Evolutionary conservation across 164 flowering plant genomes (phyloP), one percentile per base, ranked within the genome.

Genomic region (Kingdonia uniflora): DNA sequence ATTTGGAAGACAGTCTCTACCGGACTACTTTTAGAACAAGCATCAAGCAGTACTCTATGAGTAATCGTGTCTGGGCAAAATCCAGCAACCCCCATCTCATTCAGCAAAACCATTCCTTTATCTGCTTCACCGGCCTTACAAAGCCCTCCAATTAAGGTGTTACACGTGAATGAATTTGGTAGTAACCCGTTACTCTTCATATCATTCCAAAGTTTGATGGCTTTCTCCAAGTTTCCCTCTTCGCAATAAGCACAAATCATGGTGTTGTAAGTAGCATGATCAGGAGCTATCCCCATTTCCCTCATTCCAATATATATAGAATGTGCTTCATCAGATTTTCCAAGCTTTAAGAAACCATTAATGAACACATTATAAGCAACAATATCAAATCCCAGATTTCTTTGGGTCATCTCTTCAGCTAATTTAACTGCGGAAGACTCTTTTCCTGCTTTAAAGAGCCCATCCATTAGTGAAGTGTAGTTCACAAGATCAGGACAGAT

Each of bases 381-480:
- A 64, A 73, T 72, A 68, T 92, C 96, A 68, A 80, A 72, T 20
- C 60, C 73, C 19, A 77, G 39, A 44, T 72, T 65, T 54, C 68
- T 84, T 52, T 78, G 70, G 16, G 61, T 59, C 84, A 88, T 78
- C 61, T 84, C 87, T 59, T 80, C 70, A 19, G 78, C 91, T 40
- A 74, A 25, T 52, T 64, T 63, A 37, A 82, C 66, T 63, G 91
- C 99, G 67, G 60, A 69, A 11, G 88, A 70, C 55, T 72, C 80
- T 42, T 79, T 74, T 37, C 95, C 84, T 17, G 45, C 71, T 74
- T 81, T 88, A 51, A 92, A 81, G 55, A 74, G 71, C 13, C 88
- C 91, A 71, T 92, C 95, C 80, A 92, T 81, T 40, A 85, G 57
- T 45, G 88, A 78, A 44, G 99, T 85, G 68, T 80, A 88, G 65